Evolutionary conservation across 75 land plant genomes (phyloP).

Genomic region (Cryptomeria japonica): DNA sequence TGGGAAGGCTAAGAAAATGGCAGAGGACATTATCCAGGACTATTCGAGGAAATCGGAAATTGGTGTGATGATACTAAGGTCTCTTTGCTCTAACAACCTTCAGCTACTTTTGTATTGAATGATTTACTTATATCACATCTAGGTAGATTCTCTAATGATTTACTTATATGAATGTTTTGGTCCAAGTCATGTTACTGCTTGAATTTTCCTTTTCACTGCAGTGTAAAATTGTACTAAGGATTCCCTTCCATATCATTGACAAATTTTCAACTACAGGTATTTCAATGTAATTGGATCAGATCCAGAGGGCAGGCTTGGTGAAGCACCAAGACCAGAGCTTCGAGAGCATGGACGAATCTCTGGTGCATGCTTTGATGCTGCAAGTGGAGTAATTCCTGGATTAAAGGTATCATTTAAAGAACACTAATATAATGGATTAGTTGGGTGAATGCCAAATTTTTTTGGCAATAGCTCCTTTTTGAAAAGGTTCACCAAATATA

Average conservation of each 20-base stretch:
- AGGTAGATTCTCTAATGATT: not conserved
- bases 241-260: not conserved
- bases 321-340: constrained; percentile 86
- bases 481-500: not conserved
- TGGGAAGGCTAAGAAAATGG: constrained; percentile 99
- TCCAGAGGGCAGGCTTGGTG: constrained; percentile 84
- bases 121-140: not conserved
- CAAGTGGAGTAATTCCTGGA: constrained; percentile 69
- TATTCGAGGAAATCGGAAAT: constrained; percentile 71
- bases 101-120: constrained; percentile 2
- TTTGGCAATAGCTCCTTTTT: not conserved
- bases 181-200: not conserved
- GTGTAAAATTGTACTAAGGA: not conserved
- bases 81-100: not conserved
- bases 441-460: not conserved
- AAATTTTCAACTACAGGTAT: constrained; percentile 44
- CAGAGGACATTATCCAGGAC: constrained; percentile 91
- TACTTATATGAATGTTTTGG: not conserved
- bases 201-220: not conserved
- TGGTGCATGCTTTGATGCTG: constrained; percentile 96
- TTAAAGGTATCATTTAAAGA: constrained; percentile 51
- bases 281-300: constrained; percentile 96
- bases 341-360: constrained; percentile 90
- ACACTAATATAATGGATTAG: not conserved
- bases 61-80: constrained; percentile 93